Conservation (phyloP, 495 filamentous ascomycete genomes). For the Melanomma pulvis-pyrius region DNA sequence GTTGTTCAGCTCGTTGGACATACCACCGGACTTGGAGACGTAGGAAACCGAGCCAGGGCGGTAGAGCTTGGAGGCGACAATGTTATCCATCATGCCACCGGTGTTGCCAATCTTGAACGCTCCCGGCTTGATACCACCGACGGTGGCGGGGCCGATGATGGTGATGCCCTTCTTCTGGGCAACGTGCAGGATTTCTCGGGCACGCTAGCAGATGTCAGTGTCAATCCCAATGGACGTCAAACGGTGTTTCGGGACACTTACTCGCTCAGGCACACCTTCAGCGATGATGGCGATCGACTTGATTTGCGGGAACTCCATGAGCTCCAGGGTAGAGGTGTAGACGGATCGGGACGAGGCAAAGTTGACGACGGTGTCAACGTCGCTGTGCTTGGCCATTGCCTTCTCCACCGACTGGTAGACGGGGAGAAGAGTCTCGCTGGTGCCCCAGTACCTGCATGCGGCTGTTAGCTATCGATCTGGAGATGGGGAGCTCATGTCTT, state of each 20-base stretch:
- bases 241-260: constrained; percentile 53
- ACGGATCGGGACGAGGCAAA: constrained; percentile 98
- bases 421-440: constrained; percentile 96
- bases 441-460: constrained; percentile 84
- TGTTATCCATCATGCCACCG: constrained; percentile 99
- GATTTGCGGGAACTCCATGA: constrained; percentile 97
- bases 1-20: constrained; percentile 99
- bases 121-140: constrained; percentile 99
- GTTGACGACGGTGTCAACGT: constrained; percentile 98
- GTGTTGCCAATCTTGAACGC: constrained; percentile 99
- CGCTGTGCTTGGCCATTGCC: constrained; percentile 94
- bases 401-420: constrained; percentile 95
- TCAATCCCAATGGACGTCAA: constrained; percentile 7
- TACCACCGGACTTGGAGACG: constrained; percentile 99
- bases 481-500: constrained; percentile 16
- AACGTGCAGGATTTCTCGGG: constrained; percentile 93
- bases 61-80: constrained; percentile 99
- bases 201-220: constrained; percentile 60
- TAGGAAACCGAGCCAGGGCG: constrained; percentile 97
- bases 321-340: constrained; percentile 95
- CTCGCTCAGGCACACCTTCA: constrained; percentile 96
- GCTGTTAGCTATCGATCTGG: constrained; percentile 28
- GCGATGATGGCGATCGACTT: constrained; percentile 98
- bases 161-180: constrained; percentile 98
- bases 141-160: constrained; percentile 97